Evolutionary conservation across 2,329 filamentous ascomycete species (phyloP).

Genomic region (Aspergillus niger): DNA sequence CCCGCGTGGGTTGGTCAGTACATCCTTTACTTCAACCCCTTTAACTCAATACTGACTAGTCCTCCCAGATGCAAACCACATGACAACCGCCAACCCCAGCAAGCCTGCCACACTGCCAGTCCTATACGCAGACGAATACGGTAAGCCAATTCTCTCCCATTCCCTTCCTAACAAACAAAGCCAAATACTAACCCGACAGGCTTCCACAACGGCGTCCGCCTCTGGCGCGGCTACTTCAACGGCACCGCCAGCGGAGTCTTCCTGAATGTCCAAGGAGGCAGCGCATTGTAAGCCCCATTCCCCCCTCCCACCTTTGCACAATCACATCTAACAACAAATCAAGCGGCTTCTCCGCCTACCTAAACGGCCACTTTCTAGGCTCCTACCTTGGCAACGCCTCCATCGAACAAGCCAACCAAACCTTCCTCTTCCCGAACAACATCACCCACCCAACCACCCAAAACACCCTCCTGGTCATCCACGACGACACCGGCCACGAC

Average conservation of each 20-base stretch:
- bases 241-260: conserved; percentile 40
- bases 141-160: conserved; percentile 13
- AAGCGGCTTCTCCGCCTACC: conserved; percentile 59
- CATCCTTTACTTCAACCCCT: not conserved
- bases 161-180: not conserved
- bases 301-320: not conserved
- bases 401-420: conserved; percentile 28
- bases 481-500: conserved; percentile 52
- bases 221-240: conserved; percentile 50
- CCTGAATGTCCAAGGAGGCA: conserved; percentile 57
- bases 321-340: not conserved
- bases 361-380: conserved; percentile 60
- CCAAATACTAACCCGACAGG: conserved; percentile 19
- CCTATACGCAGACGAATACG: conserved; percentile 51
- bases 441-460: conserved; percentile 53
- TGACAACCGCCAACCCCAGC: conserved; percentile 43
- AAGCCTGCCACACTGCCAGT: conserved; percentile 49
- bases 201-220: conserved; percentile 48
- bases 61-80: conserved; percentile 41
- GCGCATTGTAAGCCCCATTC: conserved; percentile 44
- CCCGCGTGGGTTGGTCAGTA: conserved; percentile 37
- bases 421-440: conserved; percentile 54
- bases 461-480: conserved; percentile 62
- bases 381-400: conserved; percentile 52
- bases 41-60: conserved; percentile 2